Evolutionary conservation across 352 stramenopile genomes (phyloP).

Genomic region (Phytopythium delawarense): DNA sequence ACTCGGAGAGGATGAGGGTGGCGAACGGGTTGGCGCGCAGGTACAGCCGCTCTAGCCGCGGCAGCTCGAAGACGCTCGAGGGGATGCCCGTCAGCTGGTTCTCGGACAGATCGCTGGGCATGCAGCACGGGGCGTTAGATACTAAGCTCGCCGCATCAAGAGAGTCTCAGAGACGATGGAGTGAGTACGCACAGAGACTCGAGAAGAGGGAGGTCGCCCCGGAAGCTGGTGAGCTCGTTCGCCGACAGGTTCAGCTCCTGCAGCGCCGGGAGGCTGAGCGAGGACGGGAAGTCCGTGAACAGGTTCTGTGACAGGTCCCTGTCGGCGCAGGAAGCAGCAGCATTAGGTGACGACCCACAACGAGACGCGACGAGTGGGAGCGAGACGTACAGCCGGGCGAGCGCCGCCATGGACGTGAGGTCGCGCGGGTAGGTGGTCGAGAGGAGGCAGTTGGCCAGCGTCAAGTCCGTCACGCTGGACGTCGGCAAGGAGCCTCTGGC

Average conservation of each 20-base stretch:
- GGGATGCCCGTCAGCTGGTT: slow-evolving; percentile 49
- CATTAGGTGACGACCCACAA: background rate
- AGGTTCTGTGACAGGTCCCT: slow-evolving; percentile 70
- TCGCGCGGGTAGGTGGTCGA: slow-evolving; percentile 41
- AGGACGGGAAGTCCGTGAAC: slow-evolving; percentile 39
- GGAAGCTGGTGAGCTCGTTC: slow-evolving; percentile 46
- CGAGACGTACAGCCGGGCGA: slow-evolving; percentile 40
- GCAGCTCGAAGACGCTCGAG: slow-evolving; percentile 33
- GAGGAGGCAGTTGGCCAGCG: slow-evolving; percentile 57
- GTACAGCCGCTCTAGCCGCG: slow-evolving; percentile 32
- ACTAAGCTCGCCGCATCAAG: background rate
- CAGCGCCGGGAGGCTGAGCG: slow-evolving; percentile 33
- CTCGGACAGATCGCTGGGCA: slow-evolving; percentile 38
- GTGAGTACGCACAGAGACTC: slow-evolving; percentile 34
- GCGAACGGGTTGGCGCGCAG: slow-evolving; percentile 39
- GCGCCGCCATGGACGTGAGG: slow-evolving; percentile 35
- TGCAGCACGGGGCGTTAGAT: background rate
- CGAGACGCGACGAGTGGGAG: background rate
- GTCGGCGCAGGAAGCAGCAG: slow-evolving; percentile 1
- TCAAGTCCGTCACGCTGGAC: slow-evolving; percentile 36
- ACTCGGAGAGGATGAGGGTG: slow-evolving; percentile 23
- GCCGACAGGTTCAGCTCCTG: slow-evolving; percentile 45
- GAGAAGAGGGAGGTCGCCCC: slow-evolving; percentile 31
- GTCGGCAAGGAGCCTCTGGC: slow-evolving; percentile 30
- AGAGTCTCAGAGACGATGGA: background rate